Evolutionary conservation across 2,329 filamentous ascomycete genomes (phyloP).

Genomic region (Colletotrichum camelliae): DNA sequence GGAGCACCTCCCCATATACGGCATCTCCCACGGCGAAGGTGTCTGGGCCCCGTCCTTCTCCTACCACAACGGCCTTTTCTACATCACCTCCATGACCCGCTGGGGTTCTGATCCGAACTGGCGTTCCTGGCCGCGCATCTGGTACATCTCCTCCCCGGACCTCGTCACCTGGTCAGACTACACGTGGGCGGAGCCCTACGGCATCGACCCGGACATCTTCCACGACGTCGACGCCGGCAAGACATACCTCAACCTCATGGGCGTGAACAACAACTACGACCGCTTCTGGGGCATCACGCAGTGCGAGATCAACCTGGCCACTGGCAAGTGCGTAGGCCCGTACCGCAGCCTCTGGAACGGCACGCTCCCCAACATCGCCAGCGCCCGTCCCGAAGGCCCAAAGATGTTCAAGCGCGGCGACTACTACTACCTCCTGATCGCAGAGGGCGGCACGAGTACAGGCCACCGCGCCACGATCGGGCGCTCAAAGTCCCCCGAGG

Average conservation of each 20-base stretch:
- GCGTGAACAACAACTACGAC: constrained; percentile 26
- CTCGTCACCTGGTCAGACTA: constrained; percentile 25
- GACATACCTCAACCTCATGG: constrained; percentile 26
- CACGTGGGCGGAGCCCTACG: constrained; percentile 16
- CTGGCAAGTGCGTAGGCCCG: constrained; percentile 23
- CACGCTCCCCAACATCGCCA: constrained; percentile 22
- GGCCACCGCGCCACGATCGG: constrained; percentile 48
- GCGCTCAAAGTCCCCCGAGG: constrained; percentile 34
- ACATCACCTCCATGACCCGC: constrained; percentile 34
- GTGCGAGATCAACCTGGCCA: constrained; percentile 25
- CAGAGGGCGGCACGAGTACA: constrained; percentile 36
- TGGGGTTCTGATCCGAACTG: constrained; percentile 38
- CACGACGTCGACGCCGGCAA: constrained; percentile 20
- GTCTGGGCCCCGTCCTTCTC: constrained; percentile 24
- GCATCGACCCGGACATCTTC: constrained; percentile 20
- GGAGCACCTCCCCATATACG: not conserved
- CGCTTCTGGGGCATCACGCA: constrained; percentile 28
- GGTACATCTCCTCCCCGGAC: constrained; percentile 27
- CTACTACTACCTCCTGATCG: constrained; percentile 16
- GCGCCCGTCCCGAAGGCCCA: constrained; percentile 23
- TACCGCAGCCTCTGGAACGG: constrained; percentile 28
- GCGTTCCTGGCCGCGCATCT: constrained; percentile 40
- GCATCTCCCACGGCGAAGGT: constrained; percentile 1
- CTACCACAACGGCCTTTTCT: constrained; percentile 31
- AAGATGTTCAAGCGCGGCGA: constrained; percentile 14